Evolutionary conservation across 495 filamentous ascomycete species (phyloP), one percentile per base, ranked within the genome.

Genomic region (Trichoderma orchidacearum): DNA sequence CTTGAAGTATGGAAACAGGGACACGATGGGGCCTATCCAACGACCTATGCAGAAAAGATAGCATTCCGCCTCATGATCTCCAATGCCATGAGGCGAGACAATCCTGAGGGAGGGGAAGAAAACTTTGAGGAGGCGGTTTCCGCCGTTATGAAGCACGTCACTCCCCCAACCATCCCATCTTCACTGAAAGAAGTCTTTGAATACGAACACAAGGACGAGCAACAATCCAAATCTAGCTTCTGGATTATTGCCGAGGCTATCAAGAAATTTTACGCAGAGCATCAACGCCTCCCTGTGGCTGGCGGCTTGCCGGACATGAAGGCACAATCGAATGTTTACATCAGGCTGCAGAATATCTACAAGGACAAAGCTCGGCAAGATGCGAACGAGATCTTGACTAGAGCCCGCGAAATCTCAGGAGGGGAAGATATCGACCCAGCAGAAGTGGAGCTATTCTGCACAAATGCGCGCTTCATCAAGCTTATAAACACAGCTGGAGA

Each of bases 251-350:
- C 90, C 8, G 75, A 84, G 60, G 92, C 91, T 2, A 76, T 97
- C 60, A 78, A 77, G 34, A 61, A 75, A 30, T 99, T 97, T 70
- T 83, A 92, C 64, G 65, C 71, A 12, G 77, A 75, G 54, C 82
- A 95, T 62, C 70, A 74, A 18, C 77, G 82, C 35, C 79, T 97
- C 5, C 93, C 93, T 18, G 72, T 99, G 0, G 86, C 90, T 2
- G 94, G 93, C 48, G 83, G 85, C 18, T 75, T 97, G 13, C 94
- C 93, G 5, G 93, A 99, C 70, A 99, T 99, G 93, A 99, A 99
- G 72, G 89, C 93, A 30, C 81, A 91, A 68, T 95, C 90, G 18
- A 83, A 80, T 51, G 89, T 95, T 60, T 99, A 99, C 72, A 83
- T 97, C 59, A 76, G 83, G 59, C 77, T 99, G 27, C 93, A 97